These are phyloP conservation scores for Mimosa pudica DNA, from an alignment of 306 rosid species.

Conservation along the genomic window DNA sequence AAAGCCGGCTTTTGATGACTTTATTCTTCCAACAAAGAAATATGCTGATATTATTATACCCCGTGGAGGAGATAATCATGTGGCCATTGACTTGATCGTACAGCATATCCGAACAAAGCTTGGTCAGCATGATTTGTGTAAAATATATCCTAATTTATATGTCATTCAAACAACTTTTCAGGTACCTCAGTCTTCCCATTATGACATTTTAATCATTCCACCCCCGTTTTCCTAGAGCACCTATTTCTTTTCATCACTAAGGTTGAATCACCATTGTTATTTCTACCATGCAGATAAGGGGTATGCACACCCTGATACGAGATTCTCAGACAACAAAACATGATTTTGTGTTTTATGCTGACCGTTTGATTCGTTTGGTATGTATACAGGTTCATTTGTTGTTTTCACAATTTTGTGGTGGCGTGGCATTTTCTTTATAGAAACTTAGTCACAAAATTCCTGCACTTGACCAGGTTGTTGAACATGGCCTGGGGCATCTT, in stretches of 20 bases:
- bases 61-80: conserved; percentile 98
- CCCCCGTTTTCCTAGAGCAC: neutral
- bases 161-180: conserved; percentile 96
- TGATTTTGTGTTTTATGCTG: conserved; percentile 95
- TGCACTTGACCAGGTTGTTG: conserved; percentile 78
- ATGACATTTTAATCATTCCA: conserved; percentile 16
- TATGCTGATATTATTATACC: conserved; percentile 98
- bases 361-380: conserved; percentile 94
- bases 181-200: conserved; percentile 46
- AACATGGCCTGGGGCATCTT: conserved; percentile 97
- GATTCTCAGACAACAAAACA: conserved; percentile 94
- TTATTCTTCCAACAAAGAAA: conserved; percentile 97
- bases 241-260: conserved; percentile 17
- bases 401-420: conserved; percentile 25
- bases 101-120: conserved; percentile 98
- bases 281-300: conserved; percentile 74
- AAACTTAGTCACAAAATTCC: conserved; percentile 27
- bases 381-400: conserved; percentile 38
- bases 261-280: conserved; percentile 22
- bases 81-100: conserved; percentile 94
- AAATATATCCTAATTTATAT: conserved; percentile 93
- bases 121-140: conserved; percentile 99
- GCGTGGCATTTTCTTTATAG: conserved; percentile 25
- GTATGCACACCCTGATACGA: conserved; percentile 98
- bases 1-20: conserved; percentile 98